Evolutionary conservation across 2,329 filamentous ascomycete genomes (phyloP).

Genomic region (Teratosphaeria epicoccoides): DNA sequence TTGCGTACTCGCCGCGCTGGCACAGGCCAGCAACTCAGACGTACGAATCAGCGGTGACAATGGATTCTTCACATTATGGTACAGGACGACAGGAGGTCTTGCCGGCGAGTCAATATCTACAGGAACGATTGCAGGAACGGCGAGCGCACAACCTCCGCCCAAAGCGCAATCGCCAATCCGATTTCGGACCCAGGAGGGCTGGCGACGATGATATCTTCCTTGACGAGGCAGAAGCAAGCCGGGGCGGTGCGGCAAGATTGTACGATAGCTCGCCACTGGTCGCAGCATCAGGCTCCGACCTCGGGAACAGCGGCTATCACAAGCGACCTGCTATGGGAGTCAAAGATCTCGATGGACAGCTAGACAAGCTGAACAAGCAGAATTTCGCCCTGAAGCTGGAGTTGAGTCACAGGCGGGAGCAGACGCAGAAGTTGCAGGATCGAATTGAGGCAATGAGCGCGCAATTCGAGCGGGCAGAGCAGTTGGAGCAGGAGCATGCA

Average conservation of each 20-base stretch:
- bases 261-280: slow-evolving; percentile 22
- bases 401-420: slow-evolving; percentile 57
- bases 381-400: slow-evolving; percentile 70
- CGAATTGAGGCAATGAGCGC: slow-evolving; percentile 45
- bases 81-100: not conserved
- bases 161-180: slow-evolving; percentile 25
- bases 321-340: slow-evolving; percentile 39
- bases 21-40: too few relatives aligned
- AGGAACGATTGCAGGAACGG: slow-evolving; percentile 26
- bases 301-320: slow-evolving; percentile 11
- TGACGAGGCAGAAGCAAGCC: slow-evolving; percentile 20
- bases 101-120: slow-evolving; percentile 25
- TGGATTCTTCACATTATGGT: not conserved
- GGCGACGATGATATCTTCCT: slow-evolving; percentile 29
- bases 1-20: not conserved
- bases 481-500: slow-evolving; percentile 28
- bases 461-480: slow-evolving; percentile 34
- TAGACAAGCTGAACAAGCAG: slow-evolving; percentile 61
- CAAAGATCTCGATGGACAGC: slow-evolving; percentile 58
- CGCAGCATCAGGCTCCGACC: slow-evolving; percentile 9
- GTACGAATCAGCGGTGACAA: not conserved
- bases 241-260: slow-evolving; percentile 7
- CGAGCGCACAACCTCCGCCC: slow-evolving; percentile 20
- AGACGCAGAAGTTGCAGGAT: slow-evolving; percentile 49
- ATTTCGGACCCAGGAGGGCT: slow-evolving; percentile 20